A percentile compares a stretch with the other conserved stretches of the same genome.
Evolutionary conservation across 176 grass and related monocot genomes (phyloP).

Genomic region (Alopecurus myosuroides): DNA sequence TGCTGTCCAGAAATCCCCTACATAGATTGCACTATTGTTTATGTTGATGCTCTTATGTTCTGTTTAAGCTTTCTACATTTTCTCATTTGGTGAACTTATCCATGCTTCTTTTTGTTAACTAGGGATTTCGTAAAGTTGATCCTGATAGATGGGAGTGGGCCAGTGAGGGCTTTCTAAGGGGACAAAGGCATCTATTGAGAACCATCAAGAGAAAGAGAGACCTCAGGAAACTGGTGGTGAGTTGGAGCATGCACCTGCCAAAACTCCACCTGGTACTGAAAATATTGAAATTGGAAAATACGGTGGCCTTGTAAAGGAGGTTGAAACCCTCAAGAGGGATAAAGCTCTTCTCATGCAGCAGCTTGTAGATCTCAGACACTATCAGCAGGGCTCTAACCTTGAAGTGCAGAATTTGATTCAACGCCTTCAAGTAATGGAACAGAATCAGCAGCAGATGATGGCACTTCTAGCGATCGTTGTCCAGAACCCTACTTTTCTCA

Average conservation of each 20-base stretch:
- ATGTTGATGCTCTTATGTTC: background rate
- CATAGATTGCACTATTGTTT: background rate
- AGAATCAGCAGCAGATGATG: slow-evolving; percentile 74
- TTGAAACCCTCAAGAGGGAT: slow-evolving; percentile 81
- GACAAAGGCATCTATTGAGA: slow-evolving; percentile 68
- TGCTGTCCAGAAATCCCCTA: background rate
- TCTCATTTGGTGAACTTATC: background rate
- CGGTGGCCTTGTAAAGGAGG: slow-evolving; percentile 65
- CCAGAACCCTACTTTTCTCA: slow-evolving; percentile 56
- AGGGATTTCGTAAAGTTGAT: slow-evolving; percentile 93
- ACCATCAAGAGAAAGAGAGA: slow-evolving; percentile 68
- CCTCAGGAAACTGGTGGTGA: slow-evolving; percentile 20
- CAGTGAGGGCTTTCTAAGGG: slow-evolving; percentile 72
- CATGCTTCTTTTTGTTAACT: slow-evolving; percentile 3
- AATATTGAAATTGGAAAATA: slow-evolving; percentile 72
- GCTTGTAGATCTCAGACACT: slow-evolving; percentile 70
- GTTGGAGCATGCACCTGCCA: slow-evolving; percentile 31
- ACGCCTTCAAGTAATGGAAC: slow-evolving; percentile 75
- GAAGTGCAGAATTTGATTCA: slow-evolving; percentile 57
- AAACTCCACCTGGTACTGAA: slow-evolving; percentile 44
- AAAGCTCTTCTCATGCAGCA: slow-evolving; percentile 77
- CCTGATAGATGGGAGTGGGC: slow-evolving; percentile 93
- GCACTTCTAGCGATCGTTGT: slow-evolving; percentile 67
- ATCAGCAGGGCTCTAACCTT: slow-evolving; percentile 61
- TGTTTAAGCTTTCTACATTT: background rate